Evolutionary conservation across 805 yeast species (phyloP).

Genomic region (Gaillardinia entomophila): DNA sequence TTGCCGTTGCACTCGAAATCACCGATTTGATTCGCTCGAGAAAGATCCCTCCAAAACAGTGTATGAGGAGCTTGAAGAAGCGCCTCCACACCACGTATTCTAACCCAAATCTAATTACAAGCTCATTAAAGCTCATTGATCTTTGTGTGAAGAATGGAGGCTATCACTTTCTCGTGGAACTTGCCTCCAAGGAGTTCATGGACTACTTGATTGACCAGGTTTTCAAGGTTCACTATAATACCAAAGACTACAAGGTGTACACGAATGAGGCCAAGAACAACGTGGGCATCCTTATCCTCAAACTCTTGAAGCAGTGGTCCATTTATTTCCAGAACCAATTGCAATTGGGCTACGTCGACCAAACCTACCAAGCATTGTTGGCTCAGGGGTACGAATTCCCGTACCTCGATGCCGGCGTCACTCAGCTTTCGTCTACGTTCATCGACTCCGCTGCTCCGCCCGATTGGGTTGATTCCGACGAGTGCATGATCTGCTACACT

Average conservation of each 20-base stretch:
- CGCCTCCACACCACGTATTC: conserved; percentile 51
- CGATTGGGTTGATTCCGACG: conserved; percentile 94
- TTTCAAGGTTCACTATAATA: conserved; percentile 33
- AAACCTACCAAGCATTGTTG: conserved; percentile 53
- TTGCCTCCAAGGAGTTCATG: conserved; percentile 80
- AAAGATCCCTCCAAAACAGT: conserved; percentile 69
- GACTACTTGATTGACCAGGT: conserved; percentile 60
- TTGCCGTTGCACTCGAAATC: conserved; percentile 67
- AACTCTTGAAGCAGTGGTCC: conserved; percentile 72
- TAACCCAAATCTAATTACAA: conserved; percentile 77
- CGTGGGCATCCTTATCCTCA: conserved; percentile 57
- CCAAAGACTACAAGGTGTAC: conserved; percentile 14
- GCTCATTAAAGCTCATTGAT: conserved; percentile 74
- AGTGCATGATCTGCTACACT: conserved; percentile 89
- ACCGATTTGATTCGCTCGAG: conserved; percentile 84
- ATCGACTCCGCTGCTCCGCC: conserved; percentile 92
- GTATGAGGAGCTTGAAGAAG: conserved; percentile 79
- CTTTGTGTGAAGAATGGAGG: conserved; percentile 93
- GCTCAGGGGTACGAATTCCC: conserved; percentile 69
- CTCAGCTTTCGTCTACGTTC: conserved; percentile 41
- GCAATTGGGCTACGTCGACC: conserved; percentile 59
- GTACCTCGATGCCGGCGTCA: conserved; percentile 20
- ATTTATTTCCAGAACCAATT: conserved; percentile 62
- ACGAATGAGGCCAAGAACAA: conserved; percentile 18
- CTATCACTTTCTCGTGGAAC: conserved; percentile 69